Conservation (phyloP, 345 rosid species). For the Acer negundo region DNA sequence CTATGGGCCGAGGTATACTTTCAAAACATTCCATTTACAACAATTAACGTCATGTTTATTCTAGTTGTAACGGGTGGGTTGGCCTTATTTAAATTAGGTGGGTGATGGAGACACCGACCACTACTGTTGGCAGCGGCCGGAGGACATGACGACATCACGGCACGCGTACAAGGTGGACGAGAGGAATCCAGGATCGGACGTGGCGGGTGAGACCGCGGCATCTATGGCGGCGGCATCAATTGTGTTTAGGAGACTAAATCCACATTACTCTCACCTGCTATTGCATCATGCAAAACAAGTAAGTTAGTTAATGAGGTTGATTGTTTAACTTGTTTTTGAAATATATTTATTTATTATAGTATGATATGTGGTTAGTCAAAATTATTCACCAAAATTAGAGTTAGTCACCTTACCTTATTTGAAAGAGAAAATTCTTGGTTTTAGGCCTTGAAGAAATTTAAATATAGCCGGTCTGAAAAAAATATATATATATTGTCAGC, state of each 20-base stretch:
- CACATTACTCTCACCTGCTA: conserved; percentile 69
- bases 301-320: conserved; percentile 6
- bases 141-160: conserved; percentile 87
- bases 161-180: conserved; percentile 70
- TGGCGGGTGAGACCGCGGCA: conserved; percentile 81
- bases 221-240: conserved; percentile 89
- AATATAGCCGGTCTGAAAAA: too few species aligned
- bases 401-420: too few species aligned
- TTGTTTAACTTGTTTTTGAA: conserved; percentile 6
- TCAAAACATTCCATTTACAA: too few species aligned
- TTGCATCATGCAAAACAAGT: conserved; percentile 72
- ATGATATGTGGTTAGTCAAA: conserved; percentile 11
- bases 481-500: too few species aligned
- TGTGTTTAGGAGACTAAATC: conserved; percentile 67
- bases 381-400: conserved; percentile 19
- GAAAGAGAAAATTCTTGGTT: too few species aligned
- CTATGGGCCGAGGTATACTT: conserved; percentile 57
- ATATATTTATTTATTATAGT: not conserved
- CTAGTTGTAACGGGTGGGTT: not conserved
- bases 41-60: too few species aligned
- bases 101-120: conserved; percentile 93
- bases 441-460: too few species aligned
- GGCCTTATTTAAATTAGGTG: conserved; percentile 37
- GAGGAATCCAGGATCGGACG: conserved; percentile 77
- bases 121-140: conserved; percentile 97